Evolutionary conservation across 202 grass and related monocot species (phyloP), one percentile per base, ranked within the genome.

Genomic region (Brachypodium distachyon): DNA sequence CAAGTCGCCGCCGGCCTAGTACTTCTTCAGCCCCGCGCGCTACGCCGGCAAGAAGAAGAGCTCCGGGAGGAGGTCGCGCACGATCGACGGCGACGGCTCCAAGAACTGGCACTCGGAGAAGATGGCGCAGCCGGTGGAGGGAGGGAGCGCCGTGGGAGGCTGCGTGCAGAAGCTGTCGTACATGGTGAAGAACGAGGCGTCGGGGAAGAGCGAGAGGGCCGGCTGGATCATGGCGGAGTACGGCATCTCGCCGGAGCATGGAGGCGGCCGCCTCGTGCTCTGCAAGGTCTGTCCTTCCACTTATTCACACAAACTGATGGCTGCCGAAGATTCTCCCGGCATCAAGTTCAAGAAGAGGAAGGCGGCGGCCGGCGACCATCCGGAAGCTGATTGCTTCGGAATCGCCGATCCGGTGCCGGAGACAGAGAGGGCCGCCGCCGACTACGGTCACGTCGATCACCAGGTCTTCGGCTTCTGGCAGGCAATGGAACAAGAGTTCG

Each of bases 221-320:
- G 74, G 74, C 0, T 77, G 60, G 74, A 6, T 65, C 9, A 77
- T 77, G 74, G 14, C 1, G 9, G 74, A 77, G 60, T 77, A 53
- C 74, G 23, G 21, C 60, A 3, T 77, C 69, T 21, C n/a, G 0
- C 5, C 6, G 7, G 48, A 25, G 12, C 19, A 37, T 33, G 9
- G 59, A 5, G 60, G 21, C 33, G 33, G 1, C 44, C 31, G 53
- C 9, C 32, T 65, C 9, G 74, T 77, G 7, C 42, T 77, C 0
- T 77, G 58, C 58, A 38, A 63, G 29, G 23, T 77, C 1, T 47
- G 50, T 43, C 12, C 7, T 7, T 49, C 74, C 7, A n/a, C n/a
- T n/a, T n/a, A n/a, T n/a, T n/a, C n/a, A n/a, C n/a, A n/a, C n/a
- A n/a, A n/a, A n/a, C n/a, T n/a, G n/a, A n/a, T n/a, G n/a, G n/a